Evolutionary conservation across 495 filamentous ascomycete species (phyloP), one percentile per base, ranked within the genome.

Genomic region (Penicillium desertorum): DNA sequence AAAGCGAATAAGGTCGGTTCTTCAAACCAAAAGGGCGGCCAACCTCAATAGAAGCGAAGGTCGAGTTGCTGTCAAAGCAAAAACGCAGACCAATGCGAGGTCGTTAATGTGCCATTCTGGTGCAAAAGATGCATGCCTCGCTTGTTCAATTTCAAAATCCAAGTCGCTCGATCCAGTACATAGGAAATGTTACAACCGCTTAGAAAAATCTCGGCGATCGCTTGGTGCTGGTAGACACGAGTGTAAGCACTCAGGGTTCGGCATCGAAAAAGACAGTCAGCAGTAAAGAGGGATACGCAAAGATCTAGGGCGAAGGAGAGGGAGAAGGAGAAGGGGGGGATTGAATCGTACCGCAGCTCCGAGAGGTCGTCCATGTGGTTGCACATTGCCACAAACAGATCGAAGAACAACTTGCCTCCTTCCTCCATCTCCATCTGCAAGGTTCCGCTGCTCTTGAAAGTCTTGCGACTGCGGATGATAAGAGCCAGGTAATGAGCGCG

Each of bases 341-440:
- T 34, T 16, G 19, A 27, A 56, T 61, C 67, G 45, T 68, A 79
- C 75, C 70, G 65, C 50, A 76, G 66, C 47, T 90, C 88, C 75
- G 84, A 83, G 73, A 96, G 81, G 74, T 96, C 91, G 80, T 96
- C 91, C 68, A 96, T 86, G 79, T 95, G 90, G 76, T 95, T 96
- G 82, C 91, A 94, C 89, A 97, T 89, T 59, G 92, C 91, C 65
- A 96, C 91, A 74, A 96, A 97, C 72, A 97, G 80, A 81, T 96
- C 92, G 77, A 97, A 96, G 82, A 96, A 97, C 70, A 96, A 81
- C 78, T 89, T 86, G 68, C 86, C 91, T 59, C 89, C 90, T 71
- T 84, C 85, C 76, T 95, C 89, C 92, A 97, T 96, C 82, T 97
- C 92, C 79, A 88, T 86, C 83, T 96, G 91, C 91, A 97, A 93